phyloP scores from a whole-genome alignment of 495 filamentous ascomycete species.

The Lasiosphaeria hispida region DNA sequence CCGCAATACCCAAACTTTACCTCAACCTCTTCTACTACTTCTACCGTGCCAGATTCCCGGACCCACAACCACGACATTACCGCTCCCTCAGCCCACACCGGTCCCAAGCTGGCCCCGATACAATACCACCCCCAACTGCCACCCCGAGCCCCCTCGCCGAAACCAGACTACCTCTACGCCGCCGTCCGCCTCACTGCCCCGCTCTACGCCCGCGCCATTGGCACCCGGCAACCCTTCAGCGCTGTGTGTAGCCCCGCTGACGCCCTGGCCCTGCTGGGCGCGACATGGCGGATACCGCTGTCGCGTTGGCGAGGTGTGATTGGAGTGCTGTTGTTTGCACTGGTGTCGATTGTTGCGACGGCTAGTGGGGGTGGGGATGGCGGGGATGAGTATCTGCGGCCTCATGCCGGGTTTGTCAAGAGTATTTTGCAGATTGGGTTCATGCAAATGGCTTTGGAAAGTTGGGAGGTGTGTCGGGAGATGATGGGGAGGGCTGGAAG shows the following conservation, averaged over 20 bases:
- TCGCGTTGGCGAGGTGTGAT: conserved; percentile 17
- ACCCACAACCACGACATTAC: neutral
- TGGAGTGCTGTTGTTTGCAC: conserved; percentile 21
- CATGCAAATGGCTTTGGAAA: conserved; percentile 24
- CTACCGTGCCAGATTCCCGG: neutral
- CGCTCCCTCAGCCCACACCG: neutral
- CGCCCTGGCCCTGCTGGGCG: conserved; percentile 16
- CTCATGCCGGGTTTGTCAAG: conserved; percentile 23
- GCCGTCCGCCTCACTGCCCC: conserved; percentile 20
- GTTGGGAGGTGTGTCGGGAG: conserved; percentile 21
- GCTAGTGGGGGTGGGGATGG: neutral
- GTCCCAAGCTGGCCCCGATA: neutral
- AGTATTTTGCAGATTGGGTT: conserved; percentile 19
- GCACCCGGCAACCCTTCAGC: conserved; percentile 16
- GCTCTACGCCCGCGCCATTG: conserved; percentile 24
- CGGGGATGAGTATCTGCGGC: neutral
- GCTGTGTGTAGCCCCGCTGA: conserved; percentile 14
- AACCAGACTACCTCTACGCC: conserved; percentile 18
- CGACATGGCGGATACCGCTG: conserved; percentile 25
- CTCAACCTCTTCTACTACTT: neutral
- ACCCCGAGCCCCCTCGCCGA: neutral
- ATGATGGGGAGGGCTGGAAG: conserved; percentile 10
- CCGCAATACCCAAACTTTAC: conserved; percentile 15
- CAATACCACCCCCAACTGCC: neutral
- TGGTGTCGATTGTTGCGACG: conserved; percentile 18